Conservation (phyloP, 331 rosid genomes). For the Erythrophleum ivorense region DNA sequence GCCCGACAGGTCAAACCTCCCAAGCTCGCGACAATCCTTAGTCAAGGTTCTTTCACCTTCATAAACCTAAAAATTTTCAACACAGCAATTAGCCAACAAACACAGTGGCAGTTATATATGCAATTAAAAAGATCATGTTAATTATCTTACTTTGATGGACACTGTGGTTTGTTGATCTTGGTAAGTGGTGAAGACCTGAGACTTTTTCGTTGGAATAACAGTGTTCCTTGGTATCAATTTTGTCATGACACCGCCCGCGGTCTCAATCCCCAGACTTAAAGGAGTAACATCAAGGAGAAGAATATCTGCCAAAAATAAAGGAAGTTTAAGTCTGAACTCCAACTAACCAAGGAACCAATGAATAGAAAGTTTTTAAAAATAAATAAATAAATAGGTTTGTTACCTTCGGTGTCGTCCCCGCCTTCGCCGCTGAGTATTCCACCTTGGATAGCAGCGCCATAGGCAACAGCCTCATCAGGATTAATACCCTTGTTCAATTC, state of each 20-base stretch:
- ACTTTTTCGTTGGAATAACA: slow-evolving; percentile 62
- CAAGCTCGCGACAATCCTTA: slow-evolving; percentile 65
- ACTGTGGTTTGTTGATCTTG: slow-evolving; percentile 64
- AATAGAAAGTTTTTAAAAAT: neutral
- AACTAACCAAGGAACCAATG: neutral
- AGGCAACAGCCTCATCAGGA: slow-evolving; percentile 70
- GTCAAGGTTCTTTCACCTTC: slow-evolving; percentile 67
- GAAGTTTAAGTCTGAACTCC: neutral
- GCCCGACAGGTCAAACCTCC: slow-evolving; percentile 57
- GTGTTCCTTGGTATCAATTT: slow-evolving; percentile 65
- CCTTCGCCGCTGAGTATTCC: slow-evolving; percentile 64
- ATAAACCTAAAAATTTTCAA: slow-evolving; percentile 42
- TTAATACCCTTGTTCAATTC: slow-evolving; percentile 61
- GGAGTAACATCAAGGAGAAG: slow-evolving; percentile 60
- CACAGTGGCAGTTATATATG: neutral
- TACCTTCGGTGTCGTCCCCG: slow-evolving; percentile 48
- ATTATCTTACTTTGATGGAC: slow-evolving; percentile 51
- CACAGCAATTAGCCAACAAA: neutral
- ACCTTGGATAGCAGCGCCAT: slow-evolving; percentile 65
- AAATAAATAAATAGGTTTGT: neutral
- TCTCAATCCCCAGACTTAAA: slow-evolving; percentile 62
- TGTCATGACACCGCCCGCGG: slow-evolving; percentile 71
- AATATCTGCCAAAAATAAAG: slow-evolving; percentile 35
- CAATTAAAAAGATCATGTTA: neutral
- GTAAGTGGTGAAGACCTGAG: slow-evolving; percentile 59